Percentiles rank a stretch among this genome's conserved stretches.
Evolutionary conservation across 495 filamentous ascomycete species (phyloP).

Genomic region (Peziza echinospora): DNA sequence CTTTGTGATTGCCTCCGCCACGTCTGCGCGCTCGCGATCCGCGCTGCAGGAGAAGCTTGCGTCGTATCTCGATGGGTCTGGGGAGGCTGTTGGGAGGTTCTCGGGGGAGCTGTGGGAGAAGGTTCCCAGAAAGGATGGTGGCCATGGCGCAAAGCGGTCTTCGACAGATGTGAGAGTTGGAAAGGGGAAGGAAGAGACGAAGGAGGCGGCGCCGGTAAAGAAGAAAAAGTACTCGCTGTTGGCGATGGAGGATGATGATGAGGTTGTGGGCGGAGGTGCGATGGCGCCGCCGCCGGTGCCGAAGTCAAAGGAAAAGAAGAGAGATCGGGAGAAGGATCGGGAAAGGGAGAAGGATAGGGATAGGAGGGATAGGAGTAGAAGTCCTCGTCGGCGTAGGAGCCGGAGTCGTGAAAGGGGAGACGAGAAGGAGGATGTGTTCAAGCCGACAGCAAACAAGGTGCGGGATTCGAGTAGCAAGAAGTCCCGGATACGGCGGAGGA

Average conservation of each 20-base stretch:
- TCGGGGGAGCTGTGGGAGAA: conserved; percentile 32
- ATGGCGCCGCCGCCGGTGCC: conserved; percentile 27
- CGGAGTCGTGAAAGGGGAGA: no score
- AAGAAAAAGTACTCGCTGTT: conserved; percentile 58
- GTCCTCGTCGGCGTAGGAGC: no score
- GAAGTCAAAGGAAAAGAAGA: conserved; percentile 14
- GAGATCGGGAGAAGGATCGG: conserved; percentile 19
- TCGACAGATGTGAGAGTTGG: conserved; percentile 5
- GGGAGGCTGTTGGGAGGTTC: conserved; percentile 29
- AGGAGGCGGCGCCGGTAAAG: conserved; percentile 13
- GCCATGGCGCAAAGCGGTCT: conserved; percentile 9
- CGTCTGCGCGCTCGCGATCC: conserved; percentile 30
- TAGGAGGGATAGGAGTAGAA: conserved; percentile 22
- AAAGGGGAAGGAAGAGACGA: conserved; percentile 10
- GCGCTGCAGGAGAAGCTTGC: conserved; percentile 32
- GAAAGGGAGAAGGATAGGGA: conserved; percentile 19
- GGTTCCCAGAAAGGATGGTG: conserved; percentile 17
- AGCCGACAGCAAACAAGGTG: conserved; percentile 26
- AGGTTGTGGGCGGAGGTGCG: conserved; percentile 21
- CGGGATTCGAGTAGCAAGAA: conserved; percentile 24
- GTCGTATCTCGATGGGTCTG: conserved; percentile 31
- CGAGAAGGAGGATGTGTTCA: conserved; percentile 3
- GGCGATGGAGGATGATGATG: conserved; percentile 57
- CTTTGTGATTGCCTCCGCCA: conserved; percentile 39
- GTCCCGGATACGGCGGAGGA: conserved; percentile 32